Percentiles rank a stretch among this genome's conserved stretches.
These are phyloP conservation scores for Lathyrus oleraceus DNA, from an alignment of 306 rosid genomes.

Conservation along the genomic window DNA sequence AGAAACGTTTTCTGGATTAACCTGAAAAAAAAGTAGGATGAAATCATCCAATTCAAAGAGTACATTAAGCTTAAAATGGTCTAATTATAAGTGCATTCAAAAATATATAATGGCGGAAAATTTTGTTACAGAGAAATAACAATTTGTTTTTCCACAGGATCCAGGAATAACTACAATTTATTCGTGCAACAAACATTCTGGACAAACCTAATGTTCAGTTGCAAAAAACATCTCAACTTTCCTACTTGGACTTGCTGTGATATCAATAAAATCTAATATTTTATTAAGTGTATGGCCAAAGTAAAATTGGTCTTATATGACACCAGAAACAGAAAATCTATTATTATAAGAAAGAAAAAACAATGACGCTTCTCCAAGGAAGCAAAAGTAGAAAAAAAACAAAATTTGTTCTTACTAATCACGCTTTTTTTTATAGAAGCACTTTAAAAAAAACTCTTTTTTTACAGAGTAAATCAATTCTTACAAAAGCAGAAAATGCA, in stretches of 20 bases:
- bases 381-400: slow-evolving; percentile 8
- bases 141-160: background rate
- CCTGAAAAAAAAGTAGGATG: slow-evolving; percentile 53
- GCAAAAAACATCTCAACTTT: slow-evolving; percentile 6
- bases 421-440: background rate
- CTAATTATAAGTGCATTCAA: slow-evolving; percentile 23
- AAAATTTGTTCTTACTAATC: background rate
- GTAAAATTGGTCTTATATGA: slow-evolving; percentile 10
- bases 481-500: slow-evolving; percentile 12
- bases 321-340: slow-evolving; percentile 9
- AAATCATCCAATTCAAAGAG: slow-evolving; percentile 31
- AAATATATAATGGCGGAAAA: slow-evolving; percentile 13
- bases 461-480: background rate
- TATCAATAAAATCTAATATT: slow-evolving; percentile 8
- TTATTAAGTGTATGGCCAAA: background rate
- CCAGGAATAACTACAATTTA: background rate
- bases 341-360: slow-evolving; percentile 6
- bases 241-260: background rate
- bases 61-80: slow-evolving; percentile 18
- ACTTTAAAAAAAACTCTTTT: background rate
- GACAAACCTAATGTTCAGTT: slow-evolving; percentile 22
- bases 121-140: slow-evolving; percentile 2
- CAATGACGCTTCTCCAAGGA: background rate
- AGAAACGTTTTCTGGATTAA: slow-evolving; percentile 65
- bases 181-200: slow-evolving; percentile 20